Evolutionary conservation across 345 rosid species (phyloP).

Genomic region (Sisymbrium irio): DNA sequence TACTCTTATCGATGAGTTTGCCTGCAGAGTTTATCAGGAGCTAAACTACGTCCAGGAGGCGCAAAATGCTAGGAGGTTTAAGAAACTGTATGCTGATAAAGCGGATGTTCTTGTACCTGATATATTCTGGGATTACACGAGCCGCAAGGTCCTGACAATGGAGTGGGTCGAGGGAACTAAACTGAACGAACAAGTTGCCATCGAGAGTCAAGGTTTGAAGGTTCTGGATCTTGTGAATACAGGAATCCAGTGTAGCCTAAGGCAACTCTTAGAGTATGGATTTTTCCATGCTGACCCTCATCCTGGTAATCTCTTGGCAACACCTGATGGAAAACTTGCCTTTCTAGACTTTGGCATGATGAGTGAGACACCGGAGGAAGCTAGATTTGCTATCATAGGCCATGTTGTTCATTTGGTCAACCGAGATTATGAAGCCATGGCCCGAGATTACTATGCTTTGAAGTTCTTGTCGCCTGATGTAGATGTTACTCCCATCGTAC

Average conservation of each 20-base stretch:
- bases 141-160: constrained; percentile 89
- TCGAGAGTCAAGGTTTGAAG: constrained; percentile 90
- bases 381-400: constrained; percentile 92
- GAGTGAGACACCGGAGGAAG: constrained; percentile 99
- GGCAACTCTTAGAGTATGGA: constrained; percentile 95
- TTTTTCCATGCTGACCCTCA: constrained; percentile 99
- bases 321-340: constrained; percentile 97
- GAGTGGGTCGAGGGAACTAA: constrained; percentile 98
- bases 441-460: constrained; percentile 85
- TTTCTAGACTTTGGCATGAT: constrained; percentile 99
- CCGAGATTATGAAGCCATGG: constrained; percentile 98
- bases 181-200: constrained; percentile 79
- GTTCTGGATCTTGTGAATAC: constrained; percentile 93
- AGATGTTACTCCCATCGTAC: constrained; percentile 88
- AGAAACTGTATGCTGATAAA: constrained; percentile 87
- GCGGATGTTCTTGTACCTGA: constrained; percentile 94
- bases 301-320: constrained; percentile 97
- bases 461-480: constrained; percentile 83
- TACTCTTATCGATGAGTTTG: constrained; percentile 89
- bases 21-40: constrained; percentile 88
- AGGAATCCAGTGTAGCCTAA: constrained; percentile 92
- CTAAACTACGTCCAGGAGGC: constrained; percentile 98
- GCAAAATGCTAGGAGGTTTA: constrained; percentile 90
- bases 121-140: constrained; percentile 94
- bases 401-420: constrained; percentile 92